These are phyloP conservation scores for Piloderma croceum DNA, from an alignment of 768 basidiomycete species.

Conservation along the genomic window DNA sequence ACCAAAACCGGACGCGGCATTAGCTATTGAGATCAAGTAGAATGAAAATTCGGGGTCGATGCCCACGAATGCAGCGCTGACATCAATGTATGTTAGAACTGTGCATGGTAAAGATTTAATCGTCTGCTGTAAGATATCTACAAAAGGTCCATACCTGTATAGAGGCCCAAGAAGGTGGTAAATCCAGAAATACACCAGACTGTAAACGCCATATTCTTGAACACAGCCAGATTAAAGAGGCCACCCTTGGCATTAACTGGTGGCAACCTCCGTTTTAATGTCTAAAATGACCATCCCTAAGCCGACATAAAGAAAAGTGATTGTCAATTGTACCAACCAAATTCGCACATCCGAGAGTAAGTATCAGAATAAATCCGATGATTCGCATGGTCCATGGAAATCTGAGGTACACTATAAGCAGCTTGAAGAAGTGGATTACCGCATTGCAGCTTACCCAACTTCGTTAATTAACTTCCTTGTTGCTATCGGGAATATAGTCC, in stretches of 20 bases:
- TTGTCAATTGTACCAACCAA: slow-evolving; percentile 40
- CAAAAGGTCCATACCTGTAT: slow-evolving; percentile 46
- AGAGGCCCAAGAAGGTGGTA: slow-evolving; percentile 60
- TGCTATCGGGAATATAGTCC: slow-evolving; percentile 60
- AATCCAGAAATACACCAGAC: slow-evolving; percentile 55
- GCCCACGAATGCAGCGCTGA: slow-evolving; percentile 48
- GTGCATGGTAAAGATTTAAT: no score
- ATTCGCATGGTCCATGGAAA: slow-evolving; percentile 76
- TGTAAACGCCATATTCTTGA: slow-evolving; percentile 47
- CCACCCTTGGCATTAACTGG: slow-evolving; percentile 50
- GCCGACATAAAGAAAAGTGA: no score
- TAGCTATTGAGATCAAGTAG: slow-evolving; percentile 65
- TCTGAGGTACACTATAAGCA: no score
- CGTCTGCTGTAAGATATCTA: no score
- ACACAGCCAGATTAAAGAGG: slow-evolving; percentile 49
- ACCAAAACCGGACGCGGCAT: slow-evolving; percentile 59
- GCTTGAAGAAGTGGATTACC: no score
- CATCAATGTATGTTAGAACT: slow-evolving; percentile 65
- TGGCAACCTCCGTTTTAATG: slow-evolving; percentile 51
- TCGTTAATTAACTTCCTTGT: slow-evolving; percentile 47
- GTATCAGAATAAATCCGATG: slow-evolving; percentile 56
- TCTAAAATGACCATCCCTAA: no score
- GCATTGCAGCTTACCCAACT: no score
- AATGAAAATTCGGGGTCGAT: slow-evolving; percentile 47
- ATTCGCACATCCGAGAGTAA: slow-evolving; percentile 49